phyloP scores from a whole-genome alignment of 2,329 filamentous ascomycete species.

The Colletotrichum spaethianum region DNA sequence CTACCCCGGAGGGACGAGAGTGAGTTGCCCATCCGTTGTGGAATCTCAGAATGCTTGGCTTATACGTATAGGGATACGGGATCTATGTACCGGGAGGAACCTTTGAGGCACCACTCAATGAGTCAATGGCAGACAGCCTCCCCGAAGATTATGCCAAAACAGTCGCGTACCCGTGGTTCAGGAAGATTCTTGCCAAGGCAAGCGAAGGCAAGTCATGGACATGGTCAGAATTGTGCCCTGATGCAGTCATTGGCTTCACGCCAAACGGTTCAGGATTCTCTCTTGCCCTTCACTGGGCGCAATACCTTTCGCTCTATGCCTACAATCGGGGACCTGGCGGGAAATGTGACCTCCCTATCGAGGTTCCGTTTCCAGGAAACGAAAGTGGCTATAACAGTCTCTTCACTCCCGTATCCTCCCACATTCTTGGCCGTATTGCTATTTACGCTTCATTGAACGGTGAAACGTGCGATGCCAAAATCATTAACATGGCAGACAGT shows the following conservation, averaged over 20 bases:
- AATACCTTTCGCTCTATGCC: constrained; percentile 55
- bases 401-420: constrained; percentile 52
- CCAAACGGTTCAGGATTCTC: constrained; percentile 55
- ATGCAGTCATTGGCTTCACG: constrained; percentile 55
- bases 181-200: constrained; percentile 49
- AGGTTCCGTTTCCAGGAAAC: constrained; percentile 50
- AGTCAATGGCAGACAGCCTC: constrained; percentile 51
- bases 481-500: constrained; percentile 53
- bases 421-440: constrained; percentile 48
- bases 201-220: constrained; percentile 51
- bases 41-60: neutral
- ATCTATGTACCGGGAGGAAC: constrained; percentile 53
- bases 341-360: neutral
- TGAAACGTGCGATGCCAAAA: constrained; percentile 46
- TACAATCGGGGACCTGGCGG: constrained; percentile 44
- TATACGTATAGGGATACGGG: constrained; percentile 52
- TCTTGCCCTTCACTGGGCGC: constrained; percentile 56
- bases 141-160: constrained; percentile 53
- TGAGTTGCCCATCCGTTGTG: constrained; percentile 24
- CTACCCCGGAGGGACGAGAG: constrained; percentile 53
- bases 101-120: constrained; percentile 50
- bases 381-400: constrained; percentile 44
- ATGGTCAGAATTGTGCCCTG: constrained; percentile 56
- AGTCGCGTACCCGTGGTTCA: constrained; percentile 52
- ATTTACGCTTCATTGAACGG: constrained; percentile 50